Evolutionary conservation across 306 rosid species (phyloP), one percentile per base, ranked within the genome.

Genomic region (Rosa lucieae): DNA sequence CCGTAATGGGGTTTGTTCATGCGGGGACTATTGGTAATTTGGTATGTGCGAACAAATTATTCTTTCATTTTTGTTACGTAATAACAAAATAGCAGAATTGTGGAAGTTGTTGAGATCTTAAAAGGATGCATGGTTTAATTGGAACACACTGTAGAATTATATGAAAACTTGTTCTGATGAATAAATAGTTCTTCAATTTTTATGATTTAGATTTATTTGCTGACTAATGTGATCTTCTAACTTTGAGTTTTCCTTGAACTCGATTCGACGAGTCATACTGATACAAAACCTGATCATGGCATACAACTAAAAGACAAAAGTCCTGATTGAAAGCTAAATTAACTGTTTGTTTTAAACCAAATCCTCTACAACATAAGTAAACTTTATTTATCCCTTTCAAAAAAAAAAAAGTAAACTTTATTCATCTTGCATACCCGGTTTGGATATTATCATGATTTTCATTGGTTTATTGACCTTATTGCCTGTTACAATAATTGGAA

Each of bases 91-190:
- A 55, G 29, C 46, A 85, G 23, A 65, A 18, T 67, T 67, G 47
- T 13, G 58, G 17, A 12, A 49, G 76, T 44, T 72, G 65, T 23
- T 52, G 59, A 79, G 80, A 79, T 77, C 67, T 68, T 49, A 20
- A n/a, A 63, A 17, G 67, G 70, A 66, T 66, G 47, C 52, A 72
- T 81, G 49, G 32, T 15, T 32, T 26, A 26, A 15, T 58, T 56
- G 78, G 53, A 74, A 74, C 52, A 61, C 40, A 42, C 1, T 39
- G 40, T 58, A 73, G 39, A 51, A 9, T 10, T 52, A 37, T 66
- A 26, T 20, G 29, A 44, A 63, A 35, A 49, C 18, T 65, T 42
- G 68, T 65, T 66, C 40, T 37, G 46, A 49, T 66, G 29, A 53
- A 23, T 68, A 58, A 39, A 48, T 53, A 53, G 1, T n/a, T 2